These are phyloP conservation scores for Pyrenopolyporus hunteri DNA, from an alignment of 495 filamentous ascomycete genomes.

Conservation along the genomic window DNA sequence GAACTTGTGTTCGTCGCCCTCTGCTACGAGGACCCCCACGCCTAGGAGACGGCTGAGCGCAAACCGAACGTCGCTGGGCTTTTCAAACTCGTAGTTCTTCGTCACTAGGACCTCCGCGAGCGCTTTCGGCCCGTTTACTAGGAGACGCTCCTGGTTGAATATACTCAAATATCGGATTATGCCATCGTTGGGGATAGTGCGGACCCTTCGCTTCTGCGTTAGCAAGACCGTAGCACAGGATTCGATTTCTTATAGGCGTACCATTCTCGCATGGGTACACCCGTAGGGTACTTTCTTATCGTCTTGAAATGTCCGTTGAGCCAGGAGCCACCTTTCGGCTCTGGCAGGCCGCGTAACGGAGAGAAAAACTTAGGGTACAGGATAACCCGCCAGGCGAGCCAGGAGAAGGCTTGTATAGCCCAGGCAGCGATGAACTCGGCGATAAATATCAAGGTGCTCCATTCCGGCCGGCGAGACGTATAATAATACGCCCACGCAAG, in stretches of 20 bases:
- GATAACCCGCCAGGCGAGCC: slow-evolving; percentile 56
- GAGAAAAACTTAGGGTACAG: slow-evolving; percentile 76
- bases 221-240: not conserved
- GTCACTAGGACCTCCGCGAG: slow-evolving; percentile 70
- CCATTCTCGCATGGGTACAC: slow-evolving; percentile 67
- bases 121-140: slow-evolving; percentile 69
- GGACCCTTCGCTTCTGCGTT: slow-evolving; percentile 54
- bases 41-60: slow-evolving; percentile 72
- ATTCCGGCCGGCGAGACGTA: slow-evolving; percentile 36
- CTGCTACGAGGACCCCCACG: slow-evolving; percentile 77
- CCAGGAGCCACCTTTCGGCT: slow-evolving; percentile 52
- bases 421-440: slow-evolving; percentile 35
- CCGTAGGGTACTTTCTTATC: slow-evolving; percentile 65
- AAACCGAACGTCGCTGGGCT: slow-evolving; percentile 63
- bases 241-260: slow-evolving; percentile 25
- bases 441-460: slow-evolving; percentile 36
- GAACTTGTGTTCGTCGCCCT: slow-evolving; percentile 83
- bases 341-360: slow-evolving; percentile 71
- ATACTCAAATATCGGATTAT: slow-evolving; percentile 76
- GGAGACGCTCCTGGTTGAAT: slow-evolving; percentile 73
- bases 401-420: slow-evolving; percentile 38
- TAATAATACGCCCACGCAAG: slow-evolving; percentile 43
- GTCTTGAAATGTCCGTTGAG: slow-evolving; percentile 61
- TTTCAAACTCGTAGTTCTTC: slow-evolving; percentile 80
- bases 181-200: slow-evolving; percentile 81